Base-by-base conservation (phyloP, 352 stramenopile species). In the Pythium phragmitis region DNA sequence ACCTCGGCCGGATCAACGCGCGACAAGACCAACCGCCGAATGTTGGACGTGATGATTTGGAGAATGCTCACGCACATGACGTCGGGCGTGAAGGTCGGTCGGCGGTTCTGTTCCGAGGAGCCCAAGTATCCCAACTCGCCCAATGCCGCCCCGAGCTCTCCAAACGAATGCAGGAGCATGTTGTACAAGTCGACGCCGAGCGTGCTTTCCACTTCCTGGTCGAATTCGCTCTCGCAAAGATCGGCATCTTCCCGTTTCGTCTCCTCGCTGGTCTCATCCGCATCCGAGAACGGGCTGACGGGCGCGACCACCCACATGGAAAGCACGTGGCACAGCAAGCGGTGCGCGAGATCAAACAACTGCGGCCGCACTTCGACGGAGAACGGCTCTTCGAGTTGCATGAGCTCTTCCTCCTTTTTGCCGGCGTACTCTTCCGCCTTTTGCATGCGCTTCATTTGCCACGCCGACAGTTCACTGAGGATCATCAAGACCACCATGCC, bases 391-490 rank as follows among this genome's bases (percentile, higher is more conserved):
- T 94, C 87, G 21, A 96, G 65, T 43, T 88, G 79, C 66, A 82
- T 82, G 21, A 91, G 66, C 47, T 92, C 75, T 21, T 90, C 77
- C 56, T 92, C 80, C 13, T 72, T 73, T 65, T 89, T 88, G 1
- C 81, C 76, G 1, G 74, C 76, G 23, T 89, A 88, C 30, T 83
- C 77, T 53, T 94, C 86, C 0, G 76, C 77, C 57, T 88, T 90
- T 54, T 96, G 85, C 86, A 96, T 94, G 57, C 84, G 85, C 52
- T 94, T 91, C 84, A 96, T 94, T 75, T 96, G 85, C 85, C 87
- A 96, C 26, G 80, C 79, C 4, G 85, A 92, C 3, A 96, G 54
- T 30, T 94, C 85, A 19, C 85, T 89, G 28, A 96, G 48, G 39
- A 96, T 77, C 51, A 78, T 72, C 23, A 96, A 62, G 52, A 92